Conservation (phyloP, 148 eudicot species). For the Cornus controversa region DNA sequence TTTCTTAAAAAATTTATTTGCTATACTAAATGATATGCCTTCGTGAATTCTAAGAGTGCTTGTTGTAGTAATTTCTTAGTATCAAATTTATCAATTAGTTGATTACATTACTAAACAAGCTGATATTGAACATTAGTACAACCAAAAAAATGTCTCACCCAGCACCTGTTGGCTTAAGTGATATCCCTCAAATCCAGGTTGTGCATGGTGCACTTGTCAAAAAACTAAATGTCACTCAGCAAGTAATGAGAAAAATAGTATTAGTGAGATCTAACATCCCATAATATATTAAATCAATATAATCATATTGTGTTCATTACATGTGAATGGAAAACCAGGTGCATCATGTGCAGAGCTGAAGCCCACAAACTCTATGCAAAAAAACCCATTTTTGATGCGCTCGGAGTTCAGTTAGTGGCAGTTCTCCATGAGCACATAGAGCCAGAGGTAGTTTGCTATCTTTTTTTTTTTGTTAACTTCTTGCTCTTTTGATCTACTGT, state of each 20-base stretch:
- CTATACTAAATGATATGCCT: no score
- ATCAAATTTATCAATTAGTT: background rate
- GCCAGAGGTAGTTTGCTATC: constrained; percentile 29
- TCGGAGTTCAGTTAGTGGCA: constrained; percentile 45
- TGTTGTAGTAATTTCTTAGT: background rate
- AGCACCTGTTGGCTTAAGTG: background rate
- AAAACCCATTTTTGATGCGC: constrained; percentile 49
- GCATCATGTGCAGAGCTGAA: constrained; percentile 63
- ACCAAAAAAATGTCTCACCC: background rate
- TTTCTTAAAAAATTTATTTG: no score
- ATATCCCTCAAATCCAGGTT: no score
- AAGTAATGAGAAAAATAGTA: background rate
- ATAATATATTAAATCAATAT: background rate
- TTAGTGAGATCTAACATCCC: background rate
- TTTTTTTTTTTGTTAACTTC: background rate
- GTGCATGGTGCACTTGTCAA: no score
- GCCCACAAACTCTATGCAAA: constrained; percentile 50
- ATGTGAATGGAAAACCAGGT: constrained; percentile 27
- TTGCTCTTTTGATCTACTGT: background rate
- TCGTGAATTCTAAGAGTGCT: no score
- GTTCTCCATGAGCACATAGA: constrained; percentile 46
- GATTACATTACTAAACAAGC: background rate
- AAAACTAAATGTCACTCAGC: no score
- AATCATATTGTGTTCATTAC: background rate
- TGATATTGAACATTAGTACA: background rate